Evolutionary conservation across 257 asterid genomes (phyloP), one percentile per base, ranked within the genome.

Genomic region (Cordia subcordata): DNA sequence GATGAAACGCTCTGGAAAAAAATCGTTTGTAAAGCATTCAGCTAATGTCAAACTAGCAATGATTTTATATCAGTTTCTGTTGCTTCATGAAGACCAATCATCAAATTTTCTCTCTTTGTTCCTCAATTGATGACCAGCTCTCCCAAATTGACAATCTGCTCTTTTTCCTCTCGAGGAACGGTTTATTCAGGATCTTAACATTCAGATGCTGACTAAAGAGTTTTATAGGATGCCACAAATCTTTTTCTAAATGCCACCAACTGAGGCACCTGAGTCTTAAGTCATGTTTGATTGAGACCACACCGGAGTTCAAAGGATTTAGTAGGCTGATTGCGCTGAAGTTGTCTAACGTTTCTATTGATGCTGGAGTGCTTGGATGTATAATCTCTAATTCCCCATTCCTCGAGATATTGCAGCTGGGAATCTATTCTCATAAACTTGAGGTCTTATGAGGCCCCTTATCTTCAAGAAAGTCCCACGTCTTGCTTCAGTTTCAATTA

Each of bases 91-190:
- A 21, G 73, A 20, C 52, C 70, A 1, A 32, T 72, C 33, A 1
- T 12, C 3, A 67, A 67, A 32, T 72, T 72, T 62, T 44, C 37
- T 51, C 73, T 72, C 11, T 39, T 58, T 39, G 18, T 62, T n/a
- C 47, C 58, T 42, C 44, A 23, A 37, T 50, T 72, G 13, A 55
- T 51, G 40, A n/a, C n/a, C n/a, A 44, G 45, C 0, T 67, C 66
- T 62, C 14, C 33, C 32, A 17, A 22, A 72, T 72, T 14, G 73
- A 72, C 47, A 52, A 57, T 20, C 22, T 62, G 33, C 44, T 72
- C n/a, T 15, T 18, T 44, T 32, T 57, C 49, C 44, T 67, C 5
- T 62, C 67, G 16, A 59, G 69, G 57, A 44, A 50, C 22, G 54
- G 49, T 8, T n/a, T n/a, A 53, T 61, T 11, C 15, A 59, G 53